A percentile compares a stretch with the other conserved stretches of the same genome.
Conservation (phyloP, 495 filamentous ascomycete species). For the Podospora didyma region DNA sequence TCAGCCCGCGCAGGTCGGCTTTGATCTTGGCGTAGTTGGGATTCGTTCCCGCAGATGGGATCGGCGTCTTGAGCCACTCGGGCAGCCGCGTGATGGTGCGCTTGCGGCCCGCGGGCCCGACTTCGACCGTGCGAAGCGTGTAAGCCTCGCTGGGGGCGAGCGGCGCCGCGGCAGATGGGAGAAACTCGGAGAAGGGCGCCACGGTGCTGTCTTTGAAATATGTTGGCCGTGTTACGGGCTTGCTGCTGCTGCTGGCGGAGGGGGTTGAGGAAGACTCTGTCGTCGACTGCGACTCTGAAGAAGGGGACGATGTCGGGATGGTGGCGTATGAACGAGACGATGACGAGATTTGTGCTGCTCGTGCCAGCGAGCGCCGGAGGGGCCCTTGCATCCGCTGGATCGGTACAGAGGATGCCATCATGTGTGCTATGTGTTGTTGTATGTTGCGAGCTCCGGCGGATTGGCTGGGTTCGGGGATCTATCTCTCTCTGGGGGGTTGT, state of each 20-base stretch:
- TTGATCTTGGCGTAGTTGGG: conserved; percentile 90
- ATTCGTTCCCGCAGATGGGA: conserved; percentile 65
- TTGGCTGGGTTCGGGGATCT: too few species aligned
- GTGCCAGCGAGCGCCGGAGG: conserved; percentile 26
- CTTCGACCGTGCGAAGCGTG: conserved; percentile 70
- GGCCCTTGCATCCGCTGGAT: conserved; percentile 30
- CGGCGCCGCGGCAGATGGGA: conserved; percentile 40
- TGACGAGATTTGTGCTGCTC: conserved; percentile 16
- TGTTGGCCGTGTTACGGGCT: conserved; percentile 53
- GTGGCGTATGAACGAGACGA: conserved; percentile 26
- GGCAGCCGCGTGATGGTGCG: conserved; percentile 89
- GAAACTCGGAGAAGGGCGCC: conserved; percentile 82
- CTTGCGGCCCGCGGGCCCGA: conserved; percentile 75
- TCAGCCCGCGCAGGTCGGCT: conserved; percentile 82
- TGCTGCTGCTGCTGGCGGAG: conserved; percentile 7
- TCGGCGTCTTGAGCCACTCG: conserved; percentile 92
- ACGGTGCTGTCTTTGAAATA: conserved; percentile 83
- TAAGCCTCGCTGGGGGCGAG: conserved; percentile 56
- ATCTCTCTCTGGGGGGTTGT: too few species aligned
- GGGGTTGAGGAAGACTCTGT: neutral
- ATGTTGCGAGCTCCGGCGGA: too few species aligned
- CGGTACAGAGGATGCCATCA: conserved; percentile 27
- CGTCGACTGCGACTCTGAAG: neutral
- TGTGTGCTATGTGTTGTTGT: neutral
- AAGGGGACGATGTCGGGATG: conserved; percentile 17